Base-by-base conservation (phyloP, 2,329 filamentous ascomycete species). In the Fusarium graminum region DNA sequence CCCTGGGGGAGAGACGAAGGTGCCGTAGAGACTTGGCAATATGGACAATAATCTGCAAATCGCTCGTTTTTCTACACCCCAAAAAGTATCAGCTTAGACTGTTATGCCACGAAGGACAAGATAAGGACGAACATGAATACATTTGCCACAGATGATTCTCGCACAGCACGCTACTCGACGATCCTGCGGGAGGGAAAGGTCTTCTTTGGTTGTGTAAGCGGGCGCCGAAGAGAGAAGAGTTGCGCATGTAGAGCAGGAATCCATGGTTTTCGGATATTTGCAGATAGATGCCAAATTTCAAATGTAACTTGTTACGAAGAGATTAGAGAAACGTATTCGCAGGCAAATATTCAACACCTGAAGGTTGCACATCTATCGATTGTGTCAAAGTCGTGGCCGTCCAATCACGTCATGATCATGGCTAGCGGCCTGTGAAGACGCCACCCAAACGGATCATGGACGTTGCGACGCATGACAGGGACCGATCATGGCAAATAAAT, bases 241-340 rank as follows among this genome's bases (percentile, higher is more conserved):
- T 29, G 90, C 88, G 77, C 90, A 93, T 22, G 89, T 92, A 74
- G 90, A 92, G 78, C 90, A 93, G 14, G 85, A 82, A 28, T 79
- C 77, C 78, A 79, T 79, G 45, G 17, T 71, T 52, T 45, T 39
- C 13, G 13, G 26, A 19, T 38, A 65, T 47, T 56, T 30, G 30
- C 25, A 56, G 25, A n/a, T 36, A 25, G 28, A 36, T 36, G 34
- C 9, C 34, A 36, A 36, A 36, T 36, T 16, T 29, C 34, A n/a
- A 36, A 36, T 36, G 34, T 29, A 28, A 34, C 39, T n/a, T 19
- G 19, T 42, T 46, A 44, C 16, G 28, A 22, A 45, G 41, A 40
- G n/a, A 34, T 51, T 41, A 11, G 22, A 40, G 36, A 52, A 42
- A 42, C 40, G 42, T 45, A 36, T 59, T 43, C 26, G 28, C 41